Evolutionary conservation across 202 grass and related monocot genomes (phyloP).

Genomic region (Bolboschoenoplectus hybrid): DNA sequence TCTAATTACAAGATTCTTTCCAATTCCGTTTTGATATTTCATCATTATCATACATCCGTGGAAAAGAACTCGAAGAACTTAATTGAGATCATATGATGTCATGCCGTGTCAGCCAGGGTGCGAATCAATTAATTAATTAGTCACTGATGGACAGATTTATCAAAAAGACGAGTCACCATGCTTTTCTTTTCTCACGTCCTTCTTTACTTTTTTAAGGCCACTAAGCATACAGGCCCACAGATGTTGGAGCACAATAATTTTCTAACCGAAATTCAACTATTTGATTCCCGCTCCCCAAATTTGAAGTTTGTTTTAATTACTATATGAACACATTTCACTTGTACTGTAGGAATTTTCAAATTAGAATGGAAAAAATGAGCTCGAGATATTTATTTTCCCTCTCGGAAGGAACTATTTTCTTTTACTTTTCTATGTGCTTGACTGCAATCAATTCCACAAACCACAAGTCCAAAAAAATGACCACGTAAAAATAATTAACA

Average conservation of each 20-base stretch:
- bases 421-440: background rate
- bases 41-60: background rate
- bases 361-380: background rate
- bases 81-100: background rate
- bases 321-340: background rate
- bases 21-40: background rate
- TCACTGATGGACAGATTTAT: background rate
- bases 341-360: background rate
- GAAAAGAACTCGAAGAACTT: background rate
- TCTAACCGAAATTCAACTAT: background rate
- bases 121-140: background rate
- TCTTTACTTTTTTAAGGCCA: background rate
- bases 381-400: background rate
- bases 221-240: background rate
- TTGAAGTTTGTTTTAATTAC: background rate
- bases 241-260: background rate
- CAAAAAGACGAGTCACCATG: background rate
- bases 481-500: no score
- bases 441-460: no score
- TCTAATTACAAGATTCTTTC: no score
- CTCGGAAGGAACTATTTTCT: background rate
- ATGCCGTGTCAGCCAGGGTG: background rate
- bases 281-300: background rate
- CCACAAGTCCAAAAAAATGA: no score
- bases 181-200: background rate